These are phyloP conservation scores for Curvularia sp. DNA, from an alignment of 2,329 filamentous ascomycete genomes.

Conservation along the genomic window DNA sequence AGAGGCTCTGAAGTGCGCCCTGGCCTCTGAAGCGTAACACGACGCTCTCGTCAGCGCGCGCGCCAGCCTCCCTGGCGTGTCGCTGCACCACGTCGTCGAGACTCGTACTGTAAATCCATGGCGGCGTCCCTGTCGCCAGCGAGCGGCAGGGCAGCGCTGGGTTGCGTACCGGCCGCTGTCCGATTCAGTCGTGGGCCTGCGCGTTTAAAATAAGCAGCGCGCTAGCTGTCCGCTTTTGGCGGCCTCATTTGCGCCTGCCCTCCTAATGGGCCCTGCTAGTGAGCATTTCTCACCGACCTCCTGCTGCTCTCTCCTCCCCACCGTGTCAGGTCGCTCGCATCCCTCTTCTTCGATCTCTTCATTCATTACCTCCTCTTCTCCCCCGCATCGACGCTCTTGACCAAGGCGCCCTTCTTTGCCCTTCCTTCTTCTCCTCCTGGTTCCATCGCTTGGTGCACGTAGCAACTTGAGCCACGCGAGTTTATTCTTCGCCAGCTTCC, in stretches of 20 bases:
- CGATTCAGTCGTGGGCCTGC: slow-evolving; percentile 33
- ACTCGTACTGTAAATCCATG: no score
- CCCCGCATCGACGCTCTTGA: slow-evolving; percentile 38
- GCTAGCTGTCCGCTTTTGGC: slow-evolving; percentile 34
- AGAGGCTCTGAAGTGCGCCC: slow-evolving; percentile 5
- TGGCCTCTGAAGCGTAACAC: not conserved
- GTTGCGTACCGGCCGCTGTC: slow-evolving; percentile 19
- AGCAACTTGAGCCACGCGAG: slow-evolving; percentile 41
- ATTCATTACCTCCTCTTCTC: slow-evolving; percentile 48
- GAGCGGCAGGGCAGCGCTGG: slow-evolving; percentile 26
- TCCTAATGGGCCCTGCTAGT: slow-evolving; percentile 44
- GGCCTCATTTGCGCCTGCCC: slow-evolving; percentile 46
- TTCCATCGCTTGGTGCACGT: slow-evolving; percentile 49
- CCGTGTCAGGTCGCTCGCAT: slow-evolving; percentile 33
- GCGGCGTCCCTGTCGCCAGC: slow-evolving; percentile 24
- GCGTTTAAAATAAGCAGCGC: slow-evolving; percentile 40
- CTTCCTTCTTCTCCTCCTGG: slow-evolving; percentile 50
- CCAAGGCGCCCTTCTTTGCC: slow-evolving; percentile 43
- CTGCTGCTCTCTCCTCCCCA: slow-evolving; percentile 35
- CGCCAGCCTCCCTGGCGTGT: slow-evolving; percentile 1
- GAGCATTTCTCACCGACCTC: slow-evolving; percentile 41
- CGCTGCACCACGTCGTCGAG: not conserved
- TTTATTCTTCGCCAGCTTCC: slow-evolving; percentile 32
- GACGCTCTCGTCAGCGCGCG: slow-evolving; percentile 6
- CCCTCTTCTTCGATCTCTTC: slow-evolving; percentile 45